Evolutionary conservation across 495 filamentous ascomycete species (phyloP), one percentile per base, ranked within the genome.

Genomic region (Penicillium antarcticum): DNA sequence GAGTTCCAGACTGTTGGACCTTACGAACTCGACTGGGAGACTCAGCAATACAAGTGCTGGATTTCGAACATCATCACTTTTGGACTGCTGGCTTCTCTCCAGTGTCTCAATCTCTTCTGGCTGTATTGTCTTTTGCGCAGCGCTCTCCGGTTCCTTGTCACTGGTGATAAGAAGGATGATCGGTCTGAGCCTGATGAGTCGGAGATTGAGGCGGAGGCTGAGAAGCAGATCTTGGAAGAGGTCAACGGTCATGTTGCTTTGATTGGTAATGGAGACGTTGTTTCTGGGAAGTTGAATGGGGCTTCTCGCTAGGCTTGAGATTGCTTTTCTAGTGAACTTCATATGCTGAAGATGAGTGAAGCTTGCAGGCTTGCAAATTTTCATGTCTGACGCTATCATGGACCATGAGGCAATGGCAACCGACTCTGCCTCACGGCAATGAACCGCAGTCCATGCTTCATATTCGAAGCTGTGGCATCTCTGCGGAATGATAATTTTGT

Each of bases 1-100:
- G 81, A 91, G 60, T 95, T 92, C 74, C 69, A 77, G 55, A 89
- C 85, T 34, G 76, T 96, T 37, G 91, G 92, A 1, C 87, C 88
- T 13, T 96, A 83, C 63, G 82, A 83, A 49, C 73, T 92, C 35
- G 77, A 91, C 66, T 92, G 88, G 88, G 85, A 80, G 50, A 81
- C 78, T 0, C 74, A 80, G 55, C 85, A 85, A 62, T 92, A 88
- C 62, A 92, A 92, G 69, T 87, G 84, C 68, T 70, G 67, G 56
- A 66, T 92, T 35, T 74, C 84, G 6, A 82, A 88, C 48, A 65
- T 71, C 47, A 86, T 92, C 57, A 85, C 86, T 0, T 77, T 85
- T 13, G 52, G 52, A 0, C 69, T 92, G 36, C 74, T 92, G 35
- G 78, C 82, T n/a, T 69, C 72, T 46, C 69, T 92, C 42, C 88